Evolutionary conservation across 805 yeast species (phyloP).

Genomic region (Metschnikowia hibisci): DNA sequence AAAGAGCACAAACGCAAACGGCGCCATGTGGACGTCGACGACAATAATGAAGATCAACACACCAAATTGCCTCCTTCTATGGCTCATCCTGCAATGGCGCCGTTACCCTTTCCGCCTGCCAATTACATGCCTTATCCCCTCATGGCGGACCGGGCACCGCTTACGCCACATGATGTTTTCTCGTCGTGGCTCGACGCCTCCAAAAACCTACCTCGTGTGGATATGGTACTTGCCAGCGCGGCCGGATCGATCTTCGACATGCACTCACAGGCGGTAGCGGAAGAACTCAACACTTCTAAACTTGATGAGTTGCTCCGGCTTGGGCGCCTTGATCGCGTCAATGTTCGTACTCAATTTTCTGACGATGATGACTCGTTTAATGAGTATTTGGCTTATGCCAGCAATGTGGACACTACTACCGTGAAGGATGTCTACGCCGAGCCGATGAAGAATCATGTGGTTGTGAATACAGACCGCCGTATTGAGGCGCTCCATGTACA

Average conservation of each 20-base stretch:
- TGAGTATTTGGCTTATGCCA: conserved; percentile 24
- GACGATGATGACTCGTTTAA: conserved; percentile 13
- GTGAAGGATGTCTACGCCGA: conserved; percentile 19
- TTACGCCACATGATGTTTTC: conserved; percentile 37
- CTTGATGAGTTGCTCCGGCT: conserved; percentile 15
- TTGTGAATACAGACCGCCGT: conserved; percentile 5
- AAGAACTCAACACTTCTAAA: conserved; percentile 26
- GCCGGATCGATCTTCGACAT: conserved; percentile 42
- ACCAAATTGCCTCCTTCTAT: neutral
- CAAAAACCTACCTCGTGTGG: conserved; percentile 35
- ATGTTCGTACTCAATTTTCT: neutral
- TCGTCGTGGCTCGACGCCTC: conserved; percentile 33
- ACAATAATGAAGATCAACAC: neutral
- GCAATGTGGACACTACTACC: conserved; percentile 22
- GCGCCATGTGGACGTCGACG: neutral
- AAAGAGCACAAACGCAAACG: no score
- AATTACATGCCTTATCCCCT: conserved; percentile 44
- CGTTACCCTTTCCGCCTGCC: conserved; percentile 44
- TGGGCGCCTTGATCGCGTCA: conserved; percentile 3
- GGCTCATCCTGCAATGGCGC: conserved; percentile 26
- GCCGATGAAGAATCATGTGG: conserved; percentile 3
- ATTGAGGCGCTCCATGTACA: neutral
- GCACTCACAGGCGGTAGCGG: conserved; percentile 29
- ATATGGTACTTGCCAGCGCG: conserved; percentile 46
- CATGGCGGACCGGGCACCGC: conserved; percentile 31